Conservation (phyloP, 1,284 basidiomycete genomes). For the Leccinum griseonigrum region DNA sequence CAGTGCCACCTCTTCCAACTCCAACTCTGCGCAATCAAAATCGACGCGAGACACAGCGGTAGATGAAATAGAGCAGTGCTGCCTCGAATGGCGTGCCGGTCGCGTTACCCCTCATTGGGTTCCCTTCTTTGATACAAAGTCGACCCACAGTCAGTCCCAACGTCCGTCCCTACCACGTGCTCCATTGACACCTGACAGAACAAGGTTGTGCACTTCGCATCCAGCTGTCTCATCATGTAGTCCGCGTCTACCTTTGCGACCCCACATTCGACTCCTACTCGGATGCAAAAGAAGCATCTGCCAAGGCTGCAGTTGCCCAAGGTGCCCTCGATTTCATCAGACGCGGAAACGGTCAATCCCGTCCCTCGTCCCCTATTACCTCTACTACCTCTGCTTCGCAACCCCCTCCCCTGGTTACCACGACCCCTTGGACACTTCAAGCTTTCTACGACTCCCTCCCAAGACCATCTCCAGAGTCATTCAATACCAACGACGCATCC, state of each 20-base stretch:
- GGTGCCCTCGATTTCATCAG: slow-evolving; percentile 56
- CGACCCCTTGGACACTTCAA: slow-evolving; percentile 42
- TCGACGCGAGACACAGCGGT: slow-evolving; percentile 21
- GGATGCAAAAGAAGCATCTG: slow-evolving; percentile 54
- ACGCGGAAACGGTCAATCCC: slow-evolving; percentile 47
- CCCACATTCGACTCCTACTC: slow-evolving; percentile 37
- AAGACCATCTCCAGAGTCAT: slow-evolving; percentile 52
- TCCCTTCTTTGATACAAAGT: slow-evolving; percentile 44
- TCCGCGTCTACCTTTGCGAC: slow-evolving; percentile 49
- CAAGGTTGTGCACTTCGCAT: slow-evolving; percentile 57
- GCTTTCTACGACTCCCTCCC: slow-evolving; percentile 58
- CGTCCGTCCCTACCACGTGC: neutral
- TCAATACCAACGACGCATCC: slow-evolving; percentile 40
- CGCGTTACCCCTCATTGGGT: slow-evolving; percentile 50
- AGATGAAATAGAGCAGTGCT: slow-evolving; percentile 48
- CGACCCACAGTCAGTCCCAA: slow-evolving; percentile 41
- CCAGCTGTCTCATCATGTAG: slow-evolving; percentile 44
- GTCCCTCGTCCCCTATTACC: slow-evolving; percentile 21
- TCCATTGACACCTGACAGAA: slow-evolving; percentile 33
- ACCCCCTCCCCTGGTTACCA: neutral
- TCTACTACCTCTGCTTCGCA: neutral
- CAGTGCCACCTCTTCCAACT: neutral
- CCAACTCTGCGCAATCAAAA: neutral
- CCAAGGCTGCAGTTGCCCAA: slow-evolving; percentile 46
- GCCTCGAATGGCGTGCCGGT: slow-evolving; percentile 49